phyloP scores from a whole-genome alignment of 768 basidiomycete genomes.

The Fomitopsis serialis region DNA sequence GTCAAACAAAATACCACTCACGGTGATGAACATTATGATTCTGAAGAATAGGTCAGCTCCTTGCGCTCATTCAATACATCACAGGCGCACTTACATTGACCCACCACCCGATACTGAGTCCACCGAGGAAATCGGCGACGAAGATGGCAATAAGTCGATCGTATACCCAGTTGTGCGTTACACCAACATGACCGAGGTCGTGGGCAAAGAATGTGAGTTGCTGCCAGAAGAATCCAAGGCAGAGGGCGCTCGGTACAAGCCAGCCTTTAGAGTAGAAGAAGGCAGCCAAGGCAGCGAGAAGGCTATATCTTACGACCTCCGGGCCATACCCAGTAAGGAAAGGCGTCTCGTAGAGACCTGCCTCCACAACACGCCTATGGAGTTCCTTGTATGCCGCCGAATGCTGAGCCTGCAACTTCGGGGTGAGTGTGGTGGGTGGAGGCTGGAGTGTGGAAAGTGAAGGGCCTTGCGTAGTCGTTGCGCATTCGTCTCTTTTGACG shows the following conservation, averaged over 20 bases:
- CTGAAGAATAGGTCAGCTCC: slow-evolving; percentile 29
- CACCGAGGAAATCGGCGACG: slow-evolving; percentile 85
- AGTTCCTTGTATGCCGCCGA: slow-evolving; percentile 78
- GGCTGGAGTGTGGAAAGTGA: slow-evolving; percentile 43
- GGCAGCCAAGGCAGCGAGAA: slow-evolving; percentile 55
- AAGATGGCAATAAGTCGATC: slow-evolving; percentile 79
- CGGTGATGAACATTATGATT: slow-evolving; percentile 96
- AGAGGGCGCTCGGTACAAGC: slow-evolving; percentile 71
- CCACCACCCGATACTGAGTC: slow-evolving; percentile 97
- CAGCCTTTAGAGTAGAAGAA: slow-evolving; percentile 59
- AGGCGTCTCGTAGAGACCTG: slow-evolving; percentile 81
- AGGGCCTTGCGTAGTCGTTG: slow-evolving; percentile 28
- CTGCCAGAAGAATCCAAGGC: slow-evolving; percentile 90
- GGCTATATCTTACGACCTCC: slow-evolving; percentile 73
- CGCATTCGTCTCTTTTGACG: slow-evolving; percentile 34
- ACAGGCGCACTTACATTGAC: slow-evolving; percentile 68
- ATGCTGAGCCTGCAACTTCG: slow-evolving; percentile 55
- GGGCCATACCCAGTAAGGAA: slow-evolving; percentile 87
- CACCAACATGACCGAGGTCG: slow-evolving; percentile 92
- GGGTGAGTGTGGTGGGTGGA: slow-evolving; percentile 48
- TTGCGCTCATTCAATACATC: neutral
- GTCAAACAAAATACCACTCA: slow-evolving; percentile 36
- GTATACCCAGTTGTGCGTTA: slow-evolving; percentile 79
- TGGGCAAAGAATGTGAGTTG: slow-evolving; percentile 91
- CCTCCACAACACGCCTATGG: slow-evolving; percentile 65